These are phyloP conservation scores for Phytophthora idaei DNA, from an alignment of 352 stramenopile species.

Conservation along the genomic window DNA sequence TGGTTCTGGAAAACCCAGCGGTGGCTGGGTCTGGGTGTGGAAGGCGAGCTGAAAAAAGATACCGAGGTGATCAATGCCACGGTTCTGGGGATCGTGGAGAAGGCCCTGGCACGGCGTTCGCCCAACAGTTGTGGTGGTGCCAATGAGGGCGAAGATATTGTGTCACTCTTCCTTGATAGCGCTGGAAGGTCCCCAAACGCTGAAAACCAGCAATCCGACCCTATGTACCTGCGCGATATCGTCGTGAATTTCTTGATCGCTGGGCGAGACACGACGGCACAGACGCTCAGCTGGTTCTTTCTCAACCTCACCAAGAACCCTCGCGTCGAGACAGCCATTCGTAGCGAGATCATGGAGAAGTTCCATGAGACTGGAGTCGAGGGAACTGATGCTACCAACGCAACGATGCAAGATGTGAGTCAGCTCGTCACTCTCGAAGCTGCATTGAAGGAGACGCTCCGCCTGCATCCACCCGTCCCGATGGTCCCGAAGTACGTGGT, in stretches of 20 bases:
- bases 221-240: constrained; percentile 63
- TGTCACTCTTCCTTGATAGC: constrained; percentile 38
- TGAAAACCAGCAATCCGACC: constrained; percentile 30
- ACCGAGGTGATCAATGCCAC: constrained; percentile 47
- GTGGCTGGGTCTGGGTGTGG: constrained; percentile 37
- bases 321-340: constrained; percentile 46
- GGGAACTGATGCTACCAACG: not conserved
- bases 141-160: constrained; percentile 9
- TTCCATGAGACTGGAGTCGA: constrained; percentile 6
- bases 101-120: constrained; percentile 31
- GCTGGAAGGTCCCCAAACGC: constrained; percentile 24
- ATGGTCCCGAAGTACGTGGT: too few relatives aligned
- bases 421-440: constrained; percentile 55
- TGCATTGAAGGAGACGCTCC: constrained; percentile 60
- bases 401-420: constrained; percentile 37
- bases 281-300: constrained; percentile 78
- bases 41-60: constrained; percentile 36
- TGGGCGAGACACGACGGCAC: constrained; percentile 78
- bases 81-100: constrained; percentile 45
- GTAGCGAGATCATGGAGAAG: constrained; percentile 42
- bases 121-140: not conserved
- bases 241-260: constrained; percentile 85
- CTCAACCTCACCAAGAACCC: constrained; percentile 54
- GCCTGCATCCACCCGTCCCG: constrained; percentile 61
- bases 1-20: constrained; percentile 58